Conservation (phyloP, 2,329 filamentous ascomycete species). For the Exserohilum rostratum region DNA sequence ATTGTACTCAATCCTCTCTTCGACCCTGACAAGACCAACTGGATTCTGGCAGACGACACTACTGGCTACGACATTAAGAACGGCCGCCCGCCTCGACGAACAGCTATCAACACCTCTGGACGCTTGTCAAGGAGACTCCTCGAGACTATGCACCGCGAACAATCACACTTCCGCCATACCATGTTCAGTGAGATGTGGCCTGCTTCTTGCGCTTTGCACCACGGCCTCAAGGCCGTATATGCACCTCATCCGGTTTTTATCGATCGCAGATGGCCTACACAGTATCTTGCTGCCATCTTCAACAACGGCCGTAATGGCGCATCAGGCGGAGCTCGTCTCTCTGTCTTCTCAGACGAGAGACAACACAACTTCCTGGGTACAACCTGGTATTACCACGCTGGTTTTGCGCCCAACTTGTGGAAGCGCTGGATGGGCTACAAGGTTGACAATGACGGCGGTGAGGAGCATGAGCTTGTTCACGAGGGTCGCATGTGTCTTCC, state of each 20-base stretch:
- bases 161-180: slow-evolving; percentile 68
- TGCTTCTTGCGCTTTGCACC: slow-evolving; percentile 71
- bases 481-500: slow-evolving; percentile 59
- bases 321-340: slow-evolving; percentile 55
- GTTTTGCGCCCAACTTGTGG: slow-evolving; percentile 61
- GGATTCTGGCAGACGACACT: slow-evolving; percentile 73
- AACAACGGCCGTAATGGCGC: slow-evolving; percentile 62
- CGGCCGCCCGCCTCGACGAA: slow-evolving; percentile 68
- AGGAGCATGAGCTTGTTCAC: slow-evolving; percentile 50
- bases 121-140: slow-evolving; percentile 71
- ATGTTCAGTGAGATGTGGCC: slow-evolving; percentile 86
- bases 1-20: slow-evolving; percentile 81
- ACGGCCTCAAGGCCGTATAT: slow-evolving; percentile 78
- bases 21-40: slow-evolving; percentile 71
- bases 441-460: slow-evolving; percentile 58
- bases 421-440: slow-evolving; percentile 62
- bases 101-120: slow-evolving; percentile 73
- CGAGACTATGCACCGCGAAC: slow-evolving; percentile 76
- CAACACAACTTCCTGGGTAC: slow-evolving; percentile 61
- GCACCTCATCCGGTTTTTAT: slow-evolving; percentile 64
- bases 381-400: slow-evolving; percentile 62
- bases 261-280: slow-evolving; percentile 61
- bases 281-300: slow-evolving; percentile 61
- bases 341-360: slow-evolving; percentile 57
- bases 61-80: slow-evolving; percentile 68